phyloP scores from a whole-genome alignment of 805 yeast genomes.

The Ogataea kodamae region DNA sequence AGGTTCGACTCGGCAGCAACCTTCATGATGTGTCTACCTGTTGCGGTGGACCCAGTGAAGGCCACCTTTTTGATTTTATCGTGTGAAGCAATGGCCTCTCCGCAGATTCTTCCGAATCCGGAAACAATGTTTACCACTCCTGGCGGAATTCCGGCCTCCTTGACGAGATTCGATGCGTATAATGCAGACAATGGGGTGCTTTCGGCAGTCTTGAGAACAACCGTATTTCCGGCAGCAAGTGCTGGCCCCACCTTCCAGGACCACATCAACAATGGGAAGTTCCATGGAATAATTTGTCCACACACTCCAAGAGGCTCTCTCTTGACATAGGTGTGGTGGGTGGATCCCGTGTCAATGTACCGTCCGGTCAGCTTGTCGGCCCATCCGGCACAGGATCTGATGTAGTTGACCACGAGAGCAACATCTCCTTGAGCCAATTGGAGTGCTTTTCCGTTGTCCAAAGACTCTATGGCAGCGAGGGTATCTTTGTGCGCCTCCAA shows the following conservation, averaged over 20 bases:
- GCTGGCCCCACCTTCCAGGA: slow-evolving; percentile 82
- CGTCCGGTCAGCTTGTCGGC: slow-evolving; percentile 69
- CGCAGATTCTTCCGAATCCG: slow-evolving; percentile 72
- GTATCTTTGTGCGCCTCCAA: slow-evolving; percentile 61
- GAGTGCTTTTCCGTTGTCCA: slow-evolving; percentile 76
- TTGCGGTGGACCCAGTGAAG: slow-evolving; percentile 77
- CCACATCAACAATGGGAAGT: slow-evolving; percentile 77
- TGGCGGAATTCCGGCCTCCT: slow-evolving; percentile 69
- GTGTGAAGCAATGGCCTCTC: slow-evolving; percentile 67
- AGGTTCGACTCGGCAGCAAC: slow-evolving; percentile 67
- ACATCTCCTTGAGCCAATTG: slow-evolving; percentile 66
- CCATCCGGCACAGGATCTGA: slow-evolving; percentile 71
- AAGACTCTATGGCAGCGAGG: slow-evolving; percentile 64
- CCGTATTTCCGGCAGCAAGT: slow-evolving; percentile 71
- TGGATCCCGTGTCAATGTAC: slow-evolving; percentile 57
- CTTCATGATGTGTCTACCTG: slow-evolving; percentile 69
- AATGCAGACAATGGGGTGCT: slow-evolving; percentile 74
- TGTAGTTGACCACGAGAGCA: slow-evolving; percentile 56
- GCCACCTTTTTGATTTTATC: slow-evolving; percentile 71
- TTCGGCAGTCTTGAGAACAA: slow-evolving; percentile 72
- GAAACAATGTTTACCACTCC: slow-evolving; percentile 74
- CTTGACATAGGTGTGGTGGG: slow-evolving; percentile 62
- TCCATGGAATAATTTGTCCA: slow-evolving; percentile 85
- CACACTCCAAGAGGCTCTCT: slow-evolving; percentile 79
- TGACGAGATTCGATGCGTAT: slow-evolving; percentile 55